These are phyloP conservation scores for Platanthera zijinensis DNA, from an alignment of 106 monocot genomes.

Conservation along the genomic window DNA sequence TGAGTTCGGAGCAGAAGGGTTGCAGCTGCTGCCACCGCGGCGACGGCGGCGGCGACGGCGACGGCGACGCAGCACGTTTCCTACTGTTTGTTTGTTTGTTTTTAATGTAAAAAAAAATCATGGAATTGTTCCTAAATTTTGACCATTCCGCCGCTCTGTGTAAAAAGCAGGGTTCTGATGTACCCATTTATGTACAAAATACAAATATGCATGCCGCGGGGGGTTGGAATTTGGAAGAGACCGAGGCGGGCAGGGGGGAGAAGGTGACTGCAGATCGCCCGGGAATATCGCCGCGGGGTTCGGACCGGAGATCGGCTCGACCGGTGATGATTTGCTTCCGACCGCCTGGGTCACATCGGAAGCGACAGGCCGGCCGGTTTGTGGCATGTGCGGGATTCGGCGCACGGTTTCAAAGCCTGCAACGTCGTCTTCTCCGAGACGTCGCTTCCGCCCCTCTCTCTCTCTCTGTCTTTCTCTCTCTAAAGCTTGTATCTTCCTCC, in stretches of 20 bases:
- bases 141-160: not conserved
- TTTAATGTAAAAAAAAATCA: not conserved
- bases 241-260: not conserved
- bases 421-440: not conserved
- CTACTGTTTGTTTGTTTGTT: too few relatives aligned
- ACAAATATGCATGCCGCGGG: not conserved
- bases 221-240: not conserved
- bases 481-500: too few relatives aligned
- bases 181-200: not conserved
- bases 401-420: slow-evolving; percentile 2
- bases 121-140: not conserved
- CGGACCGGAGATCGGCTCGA: not conserved
- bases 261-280: not conserved
- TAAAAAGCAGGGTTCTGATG: not conserved
- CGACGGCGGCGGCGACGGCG: not conserved
- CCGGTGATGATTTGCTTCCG: not conserved
- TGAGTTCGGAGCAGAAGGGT: not conserved
- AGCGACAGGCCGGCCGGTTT: not conserved
- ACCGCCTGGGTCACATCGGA: slow-evolving; percentile 9
- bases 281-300: not conserved
- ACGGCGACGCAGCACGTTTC: too few relatives aligned
- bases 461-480: not conserved
- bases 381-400: slow-evolving; percentile 8
- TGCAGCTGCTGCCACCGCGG: not conserved
- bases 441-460: not conserved